phyloP scores from a whole-genome alignment of 1,139 yeast species.

The Hyphopichia khmerensis region DNA sequence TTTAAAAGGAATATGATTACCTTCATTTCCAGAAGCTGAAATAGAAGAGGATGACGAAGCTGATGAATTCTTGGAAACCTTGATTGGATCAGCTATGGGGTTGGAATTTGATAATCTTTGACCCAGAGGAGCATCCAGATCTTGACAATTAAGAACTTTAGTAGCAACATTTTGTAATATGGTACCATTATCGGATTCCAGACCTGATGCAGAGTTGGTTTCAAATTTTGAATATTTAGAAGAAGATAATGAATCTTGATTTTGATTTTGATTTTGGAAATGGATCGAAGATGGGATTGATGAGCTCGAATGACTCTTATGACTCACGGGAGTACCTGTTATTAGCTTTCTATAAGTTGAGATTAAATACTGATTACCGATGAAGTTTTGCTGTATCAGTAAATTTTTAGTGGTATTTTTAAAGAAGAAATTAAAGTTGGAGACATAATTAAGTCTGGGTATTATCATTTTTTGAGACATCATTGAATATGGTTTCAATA shows the following conservation, averaged over 20 bases:
- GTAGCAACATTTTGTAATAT: conserved; percentile 30
- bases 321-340: background rate
- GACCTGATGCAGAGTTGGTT: too few species aligned
- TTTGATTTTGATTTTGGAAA: conserved; percentile 1
- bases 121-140: conserved; percentile 28
- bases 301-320: background rate
- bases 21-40: conserved; percentile 1
- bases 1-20: conserved; percentile 54
- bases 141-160: conserved; percentile 41
- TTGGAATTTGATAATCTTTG: conserved; percentile 13
- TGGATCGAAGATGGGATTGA: background rate
- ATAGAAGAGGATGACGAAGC: background rate
- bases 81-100: background rate
- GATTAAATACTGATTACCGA: conserved; percentile 30
- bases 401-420: conserved; percentile 35
- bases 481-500: too few species aligned
- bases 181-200: conserved; percentile 5
- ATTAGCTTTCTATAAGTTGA: conserved; percentile 6
- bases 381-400: conserved; percentile 32
- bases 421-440: conserved; percentile 41
- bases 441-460: conserved; percentile 28
- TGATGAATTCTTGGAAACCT: too few species aligned
- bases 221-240: background rate
- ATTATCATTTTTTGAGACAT: conserved; percentile 24
- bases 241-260: background rate